These are phyloP conservation scores for Incumbomyces delicatus DNA, from an alignment of 2,329 filamentous ascomycete species.

Conservation along the genomic window DNA sequence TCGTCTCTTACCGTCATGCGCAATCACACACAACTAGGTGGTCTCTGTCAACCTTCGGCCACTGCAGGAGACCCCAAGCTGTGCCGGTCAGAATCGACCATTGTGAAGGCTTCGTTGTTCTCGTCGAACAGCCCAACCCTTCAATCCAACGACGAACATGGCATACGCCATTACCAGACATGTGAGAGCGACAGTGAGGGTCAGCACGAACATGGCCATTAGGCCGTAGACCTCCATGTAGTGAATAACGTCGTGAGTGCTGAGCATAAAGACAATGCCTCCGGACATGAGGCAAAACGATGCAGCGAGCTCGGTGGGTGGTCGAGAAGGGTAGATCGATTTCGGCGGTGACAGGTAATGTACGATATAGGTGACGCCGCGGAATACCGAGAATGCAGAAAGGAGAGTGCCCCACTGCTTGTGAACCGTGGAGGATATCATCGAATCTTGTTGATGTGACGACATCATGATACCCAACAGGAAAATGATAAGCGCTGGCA, in stretches of 20 bases:
- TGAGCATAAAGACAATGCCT: constrained; percentile 86
- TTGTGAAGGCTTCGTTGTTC: constrained; percentile 19
- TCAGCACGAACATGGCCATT: constrained; percentile 91
- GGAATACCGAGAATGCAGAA: constrained; percentile 67
- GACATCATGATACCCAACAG: constrained; percentile 91
- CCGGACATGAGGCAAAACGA: constrained; percentile 81
- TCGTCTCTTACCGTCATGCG: too few species aligned
- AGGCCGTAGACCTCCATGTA: constrained; percentile 68
- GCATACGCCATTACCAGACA: constrained; percentile 79
- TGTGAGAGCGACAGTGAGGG: constrained; percentile 73
- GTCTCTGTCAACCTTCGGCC: too few species aligned
- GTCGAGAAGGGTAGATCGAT: constrained; percentile 70
- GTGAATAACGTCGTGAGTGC: constrained; percentile 64
- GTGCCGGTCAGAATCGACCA: background rate
- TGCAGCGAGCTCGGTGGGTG: constrained; percentile 79
- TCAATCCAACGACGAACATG: constrained; percentile 66
- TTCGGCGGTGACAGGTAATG: constrained; percentile 71
- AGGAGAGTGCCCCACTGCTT: constrained; percentile 86
- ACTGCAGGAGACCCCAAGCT: too few species aligned
- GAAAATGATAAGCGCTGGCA: constrained; percentile 78
- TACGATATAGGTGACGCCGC: constrained; percentile 68
- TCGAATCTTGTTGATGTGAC: constrained; percentile 73
- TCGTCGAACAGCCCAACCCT: constrained; percentile 66
- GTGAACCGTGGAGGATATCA: constrained; percentile 85
- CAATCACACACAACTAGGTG: too few species aligned